phyloP scores from a whole-genome alignment of 192 early-diverging fungal genomes.

The Backusella liffmaniae region DNA sequence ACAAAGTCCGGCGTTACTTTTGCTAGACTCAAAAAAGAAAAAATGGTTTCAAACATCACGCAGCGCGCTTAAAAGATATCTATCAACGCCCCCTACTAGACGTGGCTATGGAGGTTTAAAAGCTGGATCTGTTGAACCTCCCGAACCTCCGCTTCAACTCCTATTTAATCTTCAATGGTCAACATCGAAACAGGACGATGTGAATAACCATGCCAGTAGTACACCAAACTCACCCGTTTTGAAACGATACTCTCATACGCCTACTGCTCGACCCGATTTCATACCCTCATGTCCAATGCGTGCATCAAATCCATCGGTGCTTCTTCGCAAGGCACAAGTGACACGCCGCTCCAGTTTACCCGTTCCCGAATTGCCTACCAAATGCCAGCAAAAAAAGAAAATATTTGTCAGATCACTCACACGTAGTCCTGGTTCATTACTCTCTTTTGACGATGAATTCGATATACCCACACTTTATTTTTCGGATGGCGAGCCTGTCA shows the following conservation, averaged over 20 bases:
- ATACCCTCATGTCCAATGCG: background rate
- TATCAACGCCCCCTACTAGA: background rate
- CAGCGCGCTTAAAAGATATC: background rate
- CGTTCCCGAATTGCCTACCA: background rate
- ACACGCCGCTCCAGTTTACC: background rate
- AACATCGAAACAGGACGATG: background rate
- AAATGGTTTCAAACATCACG: conserved; percentile 7
- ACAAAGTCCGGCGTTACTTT: background rate
- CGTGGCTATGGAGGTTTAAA: conserved; percentile 13
- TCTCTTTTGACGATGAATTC: background rate
- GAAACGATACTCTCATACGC: background rate
- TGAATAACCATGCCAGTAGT: background rate
- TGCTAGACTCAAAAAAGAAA: background rate
- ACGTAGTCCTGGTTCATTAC: background rate
- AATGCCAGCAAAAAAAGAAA: background rate
- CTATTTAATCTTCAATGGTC: conserved; percentile 10
- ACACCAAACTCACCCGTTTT: background rate
- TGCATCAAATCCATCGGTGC: background rate
- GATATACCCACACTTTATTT: background rate
- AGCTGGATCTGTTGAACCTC: conserved; percentile 10
- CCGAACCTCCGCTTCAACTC: conserved; percentile 14
- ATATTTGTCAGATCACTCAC: background rate
- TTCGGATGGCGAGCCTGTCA: background rate
- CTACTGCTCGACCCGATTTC: background rate
- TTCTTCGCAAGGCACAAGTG: background rate